These are phyloP conservation scores for Globisporangium paddicum DNA, from an alignment of 352 stramenopile species.

Conservation along the genomic window DNA sequence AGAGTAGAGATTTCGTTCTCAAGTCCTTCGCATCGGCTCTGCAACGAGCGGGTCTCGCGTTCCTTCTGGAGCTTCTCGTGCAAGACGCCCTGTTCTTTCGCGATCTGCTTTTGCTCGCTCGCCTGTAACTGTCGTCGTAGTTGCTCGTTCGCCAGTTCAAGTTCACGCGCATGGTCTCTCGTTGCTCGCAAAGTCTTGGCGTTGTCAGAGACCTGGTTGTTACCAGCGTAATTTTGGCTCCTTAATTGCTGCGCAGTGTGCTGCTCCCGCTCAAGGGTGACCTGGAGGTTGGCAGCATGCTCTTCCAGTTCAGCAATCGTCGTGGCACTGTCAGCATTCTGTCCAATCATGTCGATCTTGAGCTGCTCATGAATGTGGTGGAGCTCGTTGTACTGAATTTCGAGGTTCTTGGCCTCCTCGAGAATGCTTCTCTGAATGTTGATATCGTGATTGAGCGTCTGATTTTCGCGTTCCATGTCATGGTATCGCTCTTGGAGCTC, in stretches of 20 bases:
- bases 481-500: conserved; percentile 18
- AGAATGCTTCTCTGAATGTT: conserved; percentile 7
- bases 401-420: conserved; percentile 18
- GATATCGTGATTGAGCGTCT: conserved; percentile 29
- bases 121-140: conserved; percentile 35
- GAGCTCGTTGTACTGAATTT: conserved; percentile 26
- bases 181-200: conserved; percentile 13
- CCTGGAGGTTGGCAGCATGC: conserved; percentile 53
- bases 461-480: conserved; percentile 47
- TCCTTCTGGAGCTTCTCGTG: conserved; percentile 54
- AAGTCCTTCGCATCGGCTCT: conserved; percentile 25
- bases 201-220: conserved; percentile 20
- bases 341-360: conserved; percentile 22
- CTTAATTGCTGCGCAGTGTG: conserved; percentile 46
- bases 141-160: conserved; percentile 28
- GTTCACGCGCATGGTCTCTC: conserved; percentile 18
- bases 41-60: conserved; percentile 34
- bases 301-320: conserved; percentile 34
- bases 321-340: conserved; percentile 30
- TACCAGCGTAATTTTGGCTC: conserved; percentile 25
- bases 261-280: conserved; percentile 51
- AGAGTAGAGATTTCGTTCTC: conserved; percentile 18
- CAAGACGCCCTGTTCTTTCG: conserved; percentile 39
- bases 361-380: conserved; percentile 31
- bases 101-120: conserved; percentile 26